Conservation (phyloP, 1,284 basidiomycete genomes). For the Macrocystidia cucumis region DNA sequence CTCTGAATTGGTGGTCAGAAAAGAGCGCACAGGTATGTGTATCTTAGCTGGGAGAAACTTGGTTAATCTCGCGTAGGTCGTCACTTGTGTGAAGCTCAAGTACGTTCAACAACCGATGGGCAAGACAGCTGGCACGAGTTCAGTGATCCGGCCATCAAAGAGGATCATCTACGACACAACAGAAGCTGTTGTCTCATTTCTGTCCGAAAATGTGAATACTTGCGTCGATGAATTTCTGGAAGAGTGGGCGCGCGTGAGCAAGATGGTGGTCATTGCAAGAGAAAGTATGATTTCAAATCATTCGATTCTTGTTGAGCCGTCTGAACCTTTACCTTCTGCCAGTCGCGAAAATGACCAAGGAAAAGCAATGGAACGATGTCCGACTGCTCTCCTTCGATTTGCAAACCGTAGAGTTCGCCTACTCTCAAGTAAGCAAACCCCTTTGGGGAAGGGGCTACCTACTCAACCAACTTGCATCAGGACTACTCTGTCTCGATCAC, state of each 20-base stretch:
- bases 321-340: conserved; percentile 8
- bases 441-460: too few relatives aligned
- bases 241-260: conserved; percentile 87
- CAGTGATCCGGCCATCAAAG: conserved; percentile 70
- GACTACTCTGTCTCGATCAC: conserved; percentile 70
- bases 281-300: conserved; percentile 59
- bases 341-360: conserved; percentile 79
- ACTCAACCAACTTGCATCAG: conserved; percentile 22
- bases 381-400: conserved; percentile 80
- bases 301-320: too few relatives aligned
- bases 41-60: too few relatives aligned
- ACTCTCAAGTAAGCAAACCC: conserved; percentile 45
- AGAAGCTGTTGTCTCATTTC: conserved; percentile 80
- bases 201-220: conserved; percentile 78
- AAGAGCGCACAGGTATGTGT: conserved; percentile 58
- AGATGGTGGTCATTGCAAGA: conserved; percentile 87
- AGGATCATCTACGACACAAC: conserved; percentile 82
- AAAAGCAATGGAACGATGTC: conserved; percentile 64
- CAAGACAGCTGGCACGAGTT: conserved; percentile 51
- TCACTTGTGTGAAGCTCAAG: conserved; percentile 82
- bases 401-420: conserved; percentile 84
- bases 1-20: conserved; percentile 87
- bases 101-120: conserved; percentile 81
- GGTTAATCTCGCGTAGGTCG: too few relatives aligned
- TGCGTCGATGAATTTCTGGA: conserved; percentile 86